Evolutionary conservation across 2,329 filamentous ascomycete genomes (phyloP).

Genomic region (Arthroderma sp.): DNA sequence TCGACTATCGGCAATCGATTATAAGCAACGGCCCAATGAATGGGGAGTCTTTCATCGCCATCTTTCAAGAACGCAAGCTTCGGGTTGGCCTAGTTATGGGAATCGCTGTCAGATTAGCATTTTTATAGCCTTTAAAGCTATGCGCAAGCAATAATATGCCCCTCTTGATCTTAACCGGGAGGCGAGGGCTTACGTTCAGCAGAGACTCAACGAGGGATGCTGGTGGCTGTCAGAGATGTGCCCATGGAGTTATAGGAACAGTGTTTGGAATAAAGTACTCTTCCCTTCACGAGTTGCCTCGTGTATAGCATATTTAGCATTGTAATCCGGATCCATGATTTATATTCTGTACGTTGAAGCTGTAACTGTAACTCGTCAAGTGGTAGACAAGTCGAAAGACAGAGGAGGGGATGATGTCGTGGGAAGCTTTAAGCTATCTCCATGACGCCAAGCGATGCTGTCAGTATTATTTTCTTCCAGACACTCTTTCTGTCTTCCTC

Average conservation of each 20-base stretch:
- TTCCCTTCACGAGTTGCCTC: conserved; percentile 74
- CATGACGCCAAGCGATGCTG: too few species aligned
- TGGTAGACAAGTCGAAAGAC: too few species aligned
- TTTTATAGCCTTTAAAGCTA: not conserved
- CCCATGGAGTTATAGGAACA: not conserved
- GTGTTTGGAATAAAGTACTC: conserved; percentile 40
- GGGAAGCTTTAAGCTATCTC: too few species aligned
- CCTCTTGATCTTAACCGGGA: conserved; percentile 6
- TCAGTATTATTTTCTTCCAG: too few species aligned
- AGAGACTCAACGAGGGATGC: conserved; percentile 61
- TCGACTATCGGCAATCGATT: conserved; percentile 65
- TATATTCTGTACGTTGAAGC: not conserved
- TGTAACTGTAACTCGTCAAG: too few species aligned
- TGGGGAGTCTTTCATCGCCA: conserved; percentile 73
- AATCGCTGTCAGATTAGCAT: conserved; percentile 1
- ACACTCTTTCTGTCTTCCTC: too few species aligned
- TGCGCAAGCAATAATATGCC: not conserved
- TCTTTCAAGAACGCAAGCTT: conserved; percentile 63
- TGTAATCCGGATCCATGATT: conserved; percentile 28
- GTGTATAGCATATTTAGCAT: conserved; percentile 68
- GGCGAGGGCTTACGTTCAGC: conserved; percentile 44
- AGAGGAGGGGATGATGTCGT: too few species aligned
- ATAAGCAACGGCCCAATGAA: conserved; percentile 88
- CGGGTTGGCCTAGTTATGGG: conserved; percentile 51
- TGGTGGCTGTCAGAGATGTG: conserved; percentile 27